Base-by-base conservation (phyloP, 805 yeast genomes). In the Clavispora vitiphila region DNA sequence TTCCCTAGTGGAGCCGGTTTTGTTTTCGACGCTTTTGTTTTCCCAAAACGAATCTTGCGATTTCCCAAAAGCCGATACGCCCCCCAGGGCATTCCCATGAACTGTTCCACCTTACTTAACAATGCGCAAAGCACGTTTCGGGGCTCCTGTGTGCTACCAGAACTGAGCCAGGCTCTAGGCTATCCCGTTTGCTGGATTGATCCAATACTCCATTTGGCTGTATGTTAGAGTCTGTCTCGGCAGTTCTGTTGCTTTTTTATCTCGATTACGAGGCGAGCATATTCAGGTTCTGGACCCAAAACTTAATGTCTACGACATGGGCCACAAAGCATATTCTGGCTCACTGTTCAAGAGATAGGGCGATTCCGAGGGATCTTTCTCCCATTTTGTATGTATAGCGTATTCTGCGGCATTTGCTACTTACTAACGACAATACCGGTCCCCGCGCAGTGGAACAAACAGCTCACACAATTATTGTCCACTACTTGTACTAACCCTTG, bases 11-110 rank as follows among this genome's bases (percentile, higher is more conserved):
- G 15, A 7, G 7, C 3, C 24, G 6, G 19, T 30, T 48, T 50
- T 48, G 50, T 47, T 50, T 48, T 40, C 27, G 45, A 46, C 25
- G 47, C 44, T 44, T 46, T 50, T 44, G 48, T 48, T 46, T 35
- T 43, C 40, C 15, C 35, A 46, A 46, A 48, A 21, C 14, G 31
- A 8, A 25, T 14, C 18, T 16, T 20, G n/a, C 15, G 36, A 24
- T 26, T 39, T 34, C 44, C 40, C 54, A 48, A 50, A 48, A 44
- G 52, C 47, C 35, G 46, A 47, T 32, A 34, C 43, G 48, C 49
- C 42, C 44, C 35, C 44, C 37, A 29, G 32, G 4, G 11, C 32
- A 29, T 16, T 29, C 32, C 10, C 32, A 29, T 16, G 32, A 6
- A 29, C 32, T 16, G n/a, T 9, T 15, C 20, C 32, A 29, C 32